Base-by-base conservation (phyloP, 1,284 basidiomycete species). In the Blastosporella zonata region DNA sequence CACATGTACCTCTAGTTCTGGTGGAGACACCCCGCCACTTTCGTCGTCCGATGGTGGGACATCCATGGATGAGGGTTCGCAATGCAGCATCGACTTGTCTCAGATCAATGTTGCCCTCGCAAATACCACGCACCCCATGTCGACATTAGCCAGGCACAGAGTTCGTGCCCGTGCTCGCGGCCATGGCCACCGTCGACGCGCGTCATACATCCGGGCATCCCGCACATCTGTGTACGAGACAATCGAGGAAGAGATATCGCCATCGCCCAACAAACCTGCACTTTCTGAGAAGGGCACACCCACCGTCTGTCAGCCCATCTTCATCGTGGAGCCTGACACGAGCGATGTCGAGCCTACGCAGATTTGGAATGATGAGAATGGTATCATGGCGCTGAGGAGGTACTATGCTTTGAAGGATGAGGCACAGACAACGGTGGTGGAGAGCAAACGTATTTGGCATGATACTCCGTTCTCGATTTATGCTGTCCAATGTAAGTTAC, bases 391-490 rank as follows among this genome's bases (percentile, higher is more conserved):
- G 0, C 62, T 90, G 29, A 73, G 84, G 46, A 78, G 73, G 56
- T 90, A 82, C 55, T 86, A 82, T 56, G 81, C 83, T 3, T 73
- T 91, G 20, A 72, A 77, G 27, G 76, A 83, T 43, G 87, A 91
- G 64, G 88, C 79, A 2, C 71, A 84, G 33, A 76, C 74, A 22
- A 79, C 81, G 0, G 81, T 91, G 5, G 69, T 67, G 1, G 84
- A 88, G 62, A 90, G 87, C 57, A 75, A 80, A 62, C 72, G 70
- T 8, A 55, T 67, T 1, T 90, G 85, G 87, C 42, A 60, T 2
- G 88, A 90, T 57, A 91, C 87, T 0, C 78, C 86, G 0, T 82
- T 86, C 58, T 89, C 87, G 0, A 22, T 82, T 15, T 88, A 78
- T 53, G 81, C 84, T 3, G 28, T 89, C 34, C 85, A 90, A 67